Evolutionary conservation across 2,329 filamentous ascomycete genomes (phyloP).

Genomic region (Akanthomyces uredinophilus): DNA sequence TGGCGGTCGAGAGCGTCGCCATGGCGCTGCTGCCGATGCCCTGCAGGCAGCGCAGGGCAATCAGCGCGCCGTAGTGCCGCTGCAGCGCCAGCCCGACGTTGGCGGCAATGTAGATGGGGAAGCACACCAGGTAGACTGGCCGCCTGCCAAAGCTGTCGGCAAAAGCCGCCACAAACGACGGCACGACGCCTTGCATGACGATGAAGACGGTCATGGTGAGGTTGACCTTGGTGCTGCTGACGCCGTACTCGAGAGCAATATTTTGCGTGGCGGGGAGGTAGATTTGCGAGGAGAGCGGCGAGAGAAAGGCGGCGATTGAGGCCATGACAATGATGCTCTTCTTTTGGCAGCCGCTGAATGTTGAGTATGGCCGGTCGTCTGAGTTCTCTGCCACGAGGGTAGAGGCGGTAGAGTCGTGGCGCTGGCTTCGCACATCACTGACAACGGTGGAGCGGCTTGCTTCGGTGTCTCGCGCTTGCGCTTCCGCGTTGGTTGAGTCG

Average conservation of each 20-base stretch:
- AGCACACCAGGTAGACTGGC: constrained; percentile 39
- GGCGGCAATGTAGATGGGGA: constrained; percentile 41
- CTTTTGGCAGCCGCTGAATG: background rate
- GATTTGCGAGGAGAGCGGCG: background rate
- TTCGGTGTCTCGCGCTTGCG: background rate
- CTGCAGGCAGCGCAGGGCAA: constrained; percentile 43
- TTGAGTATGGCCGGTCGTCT: background rate
- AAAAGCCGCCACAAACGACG: constrained; percentile 20
- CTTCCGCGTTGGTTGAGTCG: background rate
- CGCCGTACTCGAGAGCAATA: background rate
- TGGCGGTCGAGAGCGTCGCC: constrained; percentile 24
- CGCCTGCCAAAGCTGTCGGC: constrained; percentile 43
- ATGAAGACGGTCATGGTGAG: background rate
- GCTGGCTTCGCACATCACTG: background rate
- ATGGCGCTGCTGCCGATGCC: constrained; percentile 42
- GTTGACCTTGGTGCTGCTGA: background rate
- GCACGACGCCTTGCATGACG: background rate
- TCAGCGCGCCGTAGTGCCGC: constrained; percentile 36
- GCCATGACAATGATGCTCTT: background rate
- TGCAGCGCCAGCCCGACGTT: constrained; percentile 42
- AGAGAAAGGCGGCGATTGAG: background rate
- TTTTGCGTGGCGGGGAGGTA: background rate
- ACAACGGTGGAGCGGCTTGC: background rate
- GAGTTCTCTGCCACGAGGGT: background rate
- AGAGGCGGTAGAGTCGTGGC: background rate